A percentile compares a stretch with the other conserved stretches of the same genome.
Evolutionary conservation across 202 grass and related monocot species (phyloP).

Genomic region (Zizania palustris): DNA sequence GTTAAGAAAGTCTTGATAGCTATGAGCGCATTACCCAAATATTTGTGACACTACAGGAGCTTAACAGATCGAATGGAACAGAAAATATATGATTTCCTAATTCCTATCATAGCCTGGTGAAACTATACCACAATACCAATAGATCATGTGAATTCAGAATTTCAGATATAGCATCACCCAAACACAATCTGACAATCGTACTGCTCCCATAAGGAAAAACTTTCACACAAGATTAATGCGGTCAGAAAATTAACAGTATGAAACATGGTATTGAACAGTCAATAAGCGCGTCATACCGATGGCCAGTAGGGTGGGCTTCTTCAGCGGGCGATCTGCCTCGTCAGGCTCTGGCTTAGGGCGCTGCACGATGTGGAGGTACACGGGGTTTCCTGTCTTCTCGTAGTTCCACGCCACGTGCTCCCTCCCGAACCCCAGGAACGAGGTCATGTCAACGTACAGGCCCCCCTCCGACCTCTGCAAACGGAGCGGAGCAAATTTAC

Average conservation of each 20-base stretch:
- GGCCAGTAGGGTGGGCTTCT: conserved; percentile 93
- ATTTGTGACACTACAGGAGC: not conserved
- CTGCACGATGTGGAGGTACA: conserved; percentile 94
- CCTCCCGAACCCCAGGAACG: conserved; percentile 90
- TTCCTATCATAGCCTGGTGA: not conserved
- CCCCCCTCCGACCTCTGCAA: conserved; percentile 80
- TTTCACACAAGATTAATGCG: no score
- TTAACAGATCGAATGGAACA: not conserved
- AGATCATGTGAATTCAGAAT: not conserved
- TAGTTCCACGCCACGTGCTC: conserved; percentile 82
- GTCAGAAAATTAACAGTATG: not conserved
- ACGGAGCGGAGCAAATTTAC: not conserved
- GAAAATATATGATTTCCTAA: not conserved
- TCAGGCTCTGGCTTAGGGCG: conserved; percentile 60
- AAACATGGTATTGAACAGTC: not conserved
- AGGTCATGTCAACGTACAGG: conserved; percentile 82
- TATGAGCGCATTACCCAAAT: no score
- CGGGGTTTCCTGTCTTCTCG: conserved; percentile 77
- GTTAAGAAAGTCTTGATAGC: no score
- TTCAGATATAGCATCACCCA: not conserved
- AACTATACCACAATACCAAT: not conserved
- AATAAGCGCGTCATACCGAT: conserved; percentile 60
- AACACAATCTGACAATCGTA: not conserved
- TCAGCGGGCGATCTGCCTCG: conserved; percentile 77
- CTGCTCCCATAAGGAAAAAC: not conserved